Percentiles rank a stretch among this genome's conserved stretches.
phyloP scores from a whole-genome alignment of 1,284 basidiomycete genomes.

The Tremellales sp. region DNA sequence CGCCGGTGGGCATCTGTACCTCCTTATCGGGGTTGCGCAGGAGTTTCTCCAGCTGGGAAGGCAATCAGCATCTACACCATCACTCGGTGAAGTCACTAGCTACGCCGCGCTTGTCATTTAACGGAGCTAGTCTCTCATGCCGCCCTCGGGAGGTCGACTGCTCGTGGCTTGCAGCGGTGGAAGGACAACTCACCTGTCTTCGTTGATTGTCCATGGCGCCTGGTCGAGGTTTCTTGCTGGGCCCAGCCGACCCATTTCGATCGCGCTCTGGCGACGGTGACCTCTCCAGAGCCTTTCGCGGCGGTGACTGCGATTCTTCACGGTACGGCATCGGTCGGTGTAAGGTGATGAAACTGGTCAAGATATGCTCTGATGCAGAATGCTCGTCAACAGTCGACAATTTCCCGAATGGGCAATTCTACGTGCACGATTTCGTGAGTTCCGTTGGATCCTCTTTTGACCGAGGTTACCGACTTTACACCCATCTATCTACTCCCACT shows the following conservation, averaged over 20 bases:
- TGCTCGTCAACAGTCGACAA: too few relatives aligned
- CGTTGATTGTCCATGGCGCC: neutral
- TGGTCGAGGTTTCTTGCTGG: neutral
- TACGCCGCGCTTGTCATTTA: too few relatives aligned
- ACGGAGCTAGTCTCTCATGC: too few relatives aligned
- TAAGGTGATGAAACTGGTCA: neutral
- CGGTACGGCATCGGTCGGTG: neutral
- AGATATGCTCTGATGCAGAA: too few relatives aligned
- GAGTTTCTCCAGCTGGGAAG: constrained; percentile 73
- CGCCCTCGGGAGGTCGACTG: neutral
- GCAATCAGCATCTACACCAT: too few relatives aligned
- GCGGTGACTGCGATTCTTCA: neutral
- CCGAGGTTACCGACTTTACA: too few relatives aligned
- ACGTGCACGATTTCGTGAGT: too few relatives aligned
- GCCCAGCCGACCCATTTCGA: neutral
- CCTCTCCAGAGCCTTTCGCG: neutral
- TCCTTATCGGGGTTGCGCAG: constrained; percentile 81
- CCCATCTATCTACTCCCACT: too few relatives aligned
- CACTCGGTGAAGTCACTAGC: too few relatives aligned
- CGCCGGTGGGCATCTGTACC: constrained; percentile 64
- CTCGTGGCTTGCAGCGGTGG: neutral
- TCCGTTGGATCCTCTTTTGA: too few relatives aligned
- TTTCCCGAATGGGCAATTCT: too few relatives aligned
- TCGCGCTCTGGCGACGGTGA: neutral
- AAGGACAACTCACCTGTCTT: neutral